Conservation (phyloP, 2,329 filamentous ascomycete genomes). For the Cercospora sp. region DNA sequence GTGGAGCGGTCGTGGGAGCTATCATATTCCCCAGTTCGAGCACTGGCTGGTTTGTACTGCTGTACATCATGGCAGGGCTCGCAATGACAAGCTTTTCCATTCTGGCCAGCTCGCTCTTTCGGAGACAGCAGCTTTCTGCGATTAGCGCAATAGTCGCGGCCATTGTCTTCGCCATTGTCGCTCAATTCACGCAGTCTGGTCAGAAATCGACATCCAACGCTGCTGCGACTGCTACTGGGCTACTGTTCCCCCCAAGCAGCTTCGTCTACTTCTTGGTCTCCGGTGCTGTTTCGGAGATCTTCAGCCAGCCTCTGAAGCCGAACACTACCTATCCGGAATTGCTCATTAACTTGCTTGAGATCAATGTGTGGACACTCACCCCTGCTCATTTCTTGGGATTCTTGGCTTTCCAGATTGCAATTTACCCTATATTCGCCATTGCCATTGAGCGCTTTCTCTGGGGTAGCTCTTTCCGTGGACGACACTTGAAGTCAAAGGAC, state of each 20-base stretch:
- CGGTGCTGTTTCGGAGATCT: conserved; percentile 25
- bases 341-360: conserved; percentile 11
- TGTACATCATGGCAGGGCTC: conserved; percentile 71
- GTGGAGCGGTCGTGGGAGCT: conserved; percentile 65
- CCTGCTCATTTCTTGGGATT: conserved; percentile 68
- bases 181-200: conserved; percentile 58
- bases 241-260: conserved; percentile 81
- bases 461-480: conserved; percentile 60
- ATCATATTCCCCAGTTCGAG: conserved; percentile 51
- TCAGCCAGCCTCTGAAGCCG: conserved; percentile 20
- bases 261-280: conserved; percentile 78
- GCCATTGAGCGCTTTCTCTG: conserved; percentile 72
- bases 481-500: conserved; percentile 42
- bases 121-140: conserved; percentile 79
- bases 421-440: conserved; percentile 73
- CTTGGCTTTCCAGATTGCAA: conserved; percentile 70
- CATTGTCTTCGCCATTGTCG: conserved; percentile 73
- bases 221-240: conserved; percentile 66
- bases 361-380: conserved; percentile 21
- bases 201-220: conserved; percentile 61
- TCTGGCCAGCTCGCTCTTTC: conserved; percentile 78
- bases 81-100: conserved; percentile 74
- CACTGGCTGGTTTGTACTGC: conserved; percentile 51
- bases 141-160: conserved; percentile 71
- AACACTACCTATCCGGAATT: conserved; percentile 1